A percentile compares a stretch with the other conserved stretches of the same genome.
Conservation (phyloP, 345 rosid genomes). For the Fremontodendron californicum region DNA sequence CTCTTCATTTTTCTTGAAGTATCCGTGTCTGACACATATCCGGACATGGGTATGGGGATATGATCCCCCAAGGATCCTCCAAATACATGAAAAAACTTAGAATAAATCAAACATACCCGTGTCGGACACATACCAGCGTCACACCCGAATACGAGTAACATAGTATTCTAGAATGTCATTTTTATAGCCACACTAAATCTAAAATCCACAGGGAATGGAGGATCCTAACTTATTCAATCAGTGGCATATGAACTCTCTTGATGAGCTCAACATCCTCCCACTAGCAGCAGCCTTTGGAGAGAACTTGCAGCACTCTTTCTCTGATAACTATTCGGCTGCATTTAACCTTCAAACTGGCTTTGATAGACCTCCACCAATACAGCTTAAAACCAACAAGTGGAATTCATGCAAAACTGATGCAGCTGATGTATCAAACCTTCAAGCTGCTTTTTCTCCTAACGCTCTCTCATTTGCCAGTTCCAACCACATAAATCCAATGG, state of each 20-base stretch:
- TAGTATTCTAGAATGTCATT: neutral
- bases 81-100: no score
- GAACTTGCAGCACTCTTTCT: no score
- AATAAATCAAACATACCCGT: no score
- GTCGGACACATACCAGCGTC: no score
- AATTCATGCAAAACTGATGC: conserved; percentile 21
- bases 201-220: conserved; percentile 41
- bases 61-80: no score
- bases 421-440: conserved; percentile 17
- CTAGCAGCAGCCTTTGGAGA: conserved; percentile 37
- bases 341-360: no score
- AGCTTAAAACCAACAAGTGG: conserved; percentile 35
- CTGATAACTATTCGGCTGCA: conserved; percentile 1
- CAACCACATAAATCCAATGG: neutral
- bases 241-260: conserved; percentile 36
- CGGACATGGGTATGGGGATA: no score
- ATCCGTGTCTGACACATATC: no score
- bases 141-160: no score
- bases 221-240: no score
- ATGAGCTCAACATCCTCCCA: conserved; percentile 36
- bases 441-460: conserved; percentile 25
- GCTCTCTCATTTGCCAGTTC: conserved; percentile 11
- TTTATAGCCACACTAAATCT: neutral
- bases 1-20: no score
- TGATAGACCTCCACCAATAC: conserved; percentile 38